Base-by-base conservation (phyloP, 306 rosid species). In the Amphicarpaea edgeworthii region DNA sequence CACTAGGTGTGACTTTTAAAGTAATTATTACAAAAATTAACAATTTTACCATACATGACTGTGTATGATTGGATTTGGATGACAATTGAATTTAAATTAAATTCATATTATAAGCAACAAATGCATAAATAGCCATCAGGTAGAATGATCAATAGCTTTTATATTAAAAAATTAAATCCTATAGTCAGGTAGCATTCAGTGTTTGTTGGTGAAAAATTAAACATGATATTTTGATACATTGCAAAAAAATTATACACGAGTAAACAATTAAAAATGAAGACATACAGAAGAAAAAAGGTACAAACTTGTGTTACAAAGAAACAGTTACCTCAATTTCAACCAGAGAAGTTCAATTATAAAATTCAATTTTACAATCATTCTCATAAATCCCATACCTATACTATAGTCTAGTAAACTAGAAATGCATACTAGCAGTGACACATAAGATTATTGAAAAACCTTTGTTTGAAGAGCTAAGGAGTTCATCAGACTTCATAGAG, bases 401-500 rank as follows among this genome's bases (percentile, higher is more conserved):
- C n/a, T n/a, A 28, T 30, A 68, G 30, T 70, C 21, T 71, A 16
- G 49, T 68, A 14, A 21, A 51, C 14, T 21, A 20, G 6, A 16
- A 50, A 68, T 14, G 73, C 73, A 62, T 43, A 55, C 55, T 30
- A 28, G 23, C 12, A 28, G 69, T 37, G 65, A 28, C 24, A 79
- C 16, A 40, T 41, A 71, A 80, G 62, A 47, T 80, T 23, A 58
- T 23, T 42, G 50, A 81, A 45, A 47, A 43, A 91, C 98, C 98
- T 87, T 86, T 83, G 50, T 69, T 72, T 71, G 72, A 72, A 75
- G 63, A 67, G 61, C 50, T 73, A 32, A 54, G 73, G 67, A 75
- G 53, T 26, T 76, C 82, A 21, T 82, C 76, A 62, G 81, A 72
- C 66, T 19, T 74, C 53, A 20, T n/a, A 21, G 81, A 72, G 71